Percentiles rank a stretch among this genome's conserved stretches.
Conservation (phyloP, 1,284 basidiomycete genomes). For the Sanghuangporus baumii region DNA sequence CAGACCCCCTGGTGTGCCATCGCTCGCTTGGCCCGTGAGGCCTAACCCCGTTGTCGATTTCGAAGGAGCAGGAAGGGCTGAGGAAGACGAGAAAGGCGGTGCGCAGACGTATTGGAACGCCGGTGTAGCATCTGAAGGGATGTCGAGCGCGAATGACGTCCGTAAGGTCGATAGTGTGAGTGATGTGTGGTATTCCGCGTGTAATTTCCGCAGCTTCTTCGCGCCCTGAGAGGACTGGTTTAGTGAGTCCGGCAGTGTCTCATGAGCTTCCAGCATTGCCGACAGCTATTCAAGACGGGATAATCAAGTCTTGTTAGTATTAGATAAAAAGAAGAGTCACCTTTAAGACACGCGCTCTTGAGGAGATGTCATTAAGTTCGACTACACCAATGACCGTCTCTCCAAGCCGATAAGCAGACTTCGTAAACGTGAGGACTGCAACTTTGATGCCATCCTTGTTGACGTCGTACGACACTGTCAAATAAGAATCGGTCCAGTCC, state of each 20-base stretch:
- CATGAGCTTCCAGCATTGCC: slow-evolving; percentile 81
- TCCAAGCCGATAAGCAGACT: slow-evolving; percentile 83
- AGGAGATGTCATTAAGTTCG: slow-evolving; percentile 67
- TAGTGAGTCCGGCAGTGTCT: slow-evolving; percentile 63
- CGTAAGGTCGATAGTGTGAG: slow-evolving; percentile 68
- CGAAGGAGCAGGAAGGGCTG: background rate
- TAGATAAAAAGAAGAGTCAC: slow-evolving; percentile 32
- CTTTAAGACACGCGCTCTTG: slow-evolving; percentile 65
- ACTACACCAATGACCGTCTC: slow-evolving; percentile 86
- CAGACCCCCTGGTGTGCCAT: slow-evolving; percentile 52
- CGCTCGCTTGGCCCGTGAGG: background rate
- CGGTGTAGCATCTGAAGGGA: slow-evolving; percentile 84
- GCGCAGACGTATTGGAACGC: slow-evolving; percentile 58
- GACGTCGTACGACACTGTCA: slow-evolving; percentile 86
- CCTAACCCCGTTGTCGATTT: background rate
- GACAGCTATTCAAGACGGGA: slow-evolving; percentile 53
- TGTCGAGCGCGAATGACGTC: slow-evolving; percentile 81
- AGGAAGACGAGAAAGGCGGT: slow-evolving; percentile 7
- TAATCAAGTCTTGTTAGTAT: slow-evolving; percentile 5
- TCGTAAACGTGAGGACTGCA: slow-evolving; percentile 86
- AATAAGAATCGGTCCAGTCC: too few relatives aligned
- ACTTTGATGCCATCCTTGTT: slow-evolving; percentile 85
- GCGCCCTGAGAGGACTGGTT: slow-evolving; percentile 32
- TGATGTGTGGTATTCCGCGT: slow-evolving; percentile 78
- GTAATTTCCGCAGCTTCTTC: slow-evolving; percentile 56